Base-by-base conservation (phyloP, 2,329 filamentous ascomycete species). In the Xylariales sp. region DNA sequence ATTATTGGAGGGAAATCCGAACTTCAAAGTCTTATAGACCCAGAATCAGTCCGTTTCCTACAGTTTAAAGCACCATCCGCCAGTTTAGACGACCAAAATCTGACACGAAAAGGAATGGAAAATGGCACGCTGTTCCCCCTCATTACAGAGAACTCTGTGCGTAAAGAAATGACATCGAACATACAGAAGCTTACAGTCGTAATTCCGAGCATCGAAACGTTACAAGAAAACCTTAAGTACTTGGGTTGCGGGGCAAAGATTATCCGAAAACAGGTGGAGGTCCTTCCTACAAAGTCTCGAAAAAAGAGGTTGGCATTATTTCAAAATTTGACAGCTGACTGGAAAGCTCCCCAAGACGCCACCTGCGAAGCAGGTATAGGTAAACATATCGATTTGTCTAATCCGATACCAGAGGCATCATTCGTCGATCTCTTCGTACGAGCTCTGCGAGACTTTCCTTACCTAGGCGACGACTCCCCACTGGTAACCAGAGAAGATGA, bases 221-320 rank as follows among this genome's bases (percentile, higher is more conserved):
- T 48, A 36, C 32, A 48, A 29, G 43, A 48, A 29, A 48, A 46
- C 30, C 45, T 48, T 24, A 33, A 48, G 37, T 44, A 46, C 27
- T 31, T 46, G 36, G 27, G 29, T 17, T 37, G 46, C n/a, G 32
- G 16, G 19, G 37, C 35, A n/a, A 43, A 41, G 30, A 44, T 46
- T 27, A 19, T 48, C 12, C 33, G 23, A 14, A n/a, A 31, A 12
- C 28, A 24, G 11, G 23, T 32, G 12, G 23, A 6, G 30, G 31
- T 33, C 10, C 23, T 25, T 25, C 23, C 23, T 25, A 6, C 24
- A 29, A 28, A 10, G 23, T 30, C 14, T 10, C 14, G 20, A 39
- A 34, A 11, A 17, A n/a, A 14, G 16, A 33, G 23, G 23, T 30
- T 14, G 15, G 20, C 24, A 33, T 28, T 38, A 16, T 32, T 19